These are phyloP conservation scores for Thuja plicata DNA, from an alignment of 83 land plant species.

Conservation along the genomic window DNA sequence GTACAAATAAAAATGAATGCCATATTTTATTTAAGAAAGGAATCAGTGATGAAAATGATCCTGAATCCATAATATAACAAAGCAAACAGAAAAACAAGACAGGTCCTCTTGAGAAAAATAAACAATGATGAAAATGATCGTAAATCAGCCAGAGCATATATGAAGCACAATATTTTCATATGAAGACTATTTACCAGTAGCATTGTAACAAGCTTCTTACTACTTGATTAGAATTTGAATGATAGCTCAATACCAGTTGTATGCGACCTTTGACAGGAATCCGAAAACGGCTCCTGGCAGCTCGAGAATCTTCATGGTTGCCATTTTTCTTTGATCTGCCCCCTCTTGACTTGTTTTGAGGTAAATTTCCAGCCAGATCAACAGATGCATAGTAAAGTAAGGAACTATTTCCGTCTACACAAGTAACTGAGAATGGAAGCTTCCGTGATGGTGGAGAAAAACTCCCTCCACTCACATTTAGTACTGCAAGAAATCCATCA, in stretches of 20 bases:
- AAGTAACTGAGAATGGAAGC: slow-evolving; percentile 91
- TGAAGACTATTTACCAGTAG: neutral
- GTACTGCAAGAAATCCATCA: slow-evolving; percentile 90
- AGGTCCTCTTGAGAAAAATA: neutral
- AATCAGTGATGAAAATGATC: neutral
- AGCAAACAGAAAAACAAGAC: neutral
- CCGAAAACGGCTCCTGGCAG: slow-evolving; percentile 58
- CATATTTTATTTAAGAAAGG: neutral
- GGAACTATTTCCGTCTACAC: slow-evolving; percentile 85
- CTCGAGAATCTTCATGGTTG: slow-evolving; percentile 41
- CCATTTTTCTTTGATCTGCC: slow-evolving; percentile 47
- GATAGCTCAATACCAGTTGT: slow-evolving; percentile 73
- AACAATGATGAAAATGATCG: no score
- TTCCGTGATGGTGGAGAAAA: slow-evolving; percentile 83
- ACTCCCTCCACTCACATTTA: slow-evolving; percentile 85
- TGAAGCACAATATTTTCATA: neutral
- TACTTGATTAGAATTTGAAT: slow-evolving; percentile 11
- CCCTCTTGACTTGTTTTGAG: slow-evolving; percentile 31
- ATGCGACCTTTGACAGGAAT: slow-evolving; percentile 92
- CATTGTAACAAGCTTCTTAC: neutral
- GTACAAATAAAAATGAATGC: neutral
- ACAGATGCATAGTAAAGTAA: slow-evolving; percentile 84
- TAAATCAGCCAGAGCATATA: no score
- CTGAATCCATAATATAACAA: neutral
- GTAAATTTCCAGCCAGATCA: slow-evolving; percentile 51